Base-by-base conservation (phyloP, 2,329 filamentous ascomycete genomes). In the Knufia fluminis region DNA sequence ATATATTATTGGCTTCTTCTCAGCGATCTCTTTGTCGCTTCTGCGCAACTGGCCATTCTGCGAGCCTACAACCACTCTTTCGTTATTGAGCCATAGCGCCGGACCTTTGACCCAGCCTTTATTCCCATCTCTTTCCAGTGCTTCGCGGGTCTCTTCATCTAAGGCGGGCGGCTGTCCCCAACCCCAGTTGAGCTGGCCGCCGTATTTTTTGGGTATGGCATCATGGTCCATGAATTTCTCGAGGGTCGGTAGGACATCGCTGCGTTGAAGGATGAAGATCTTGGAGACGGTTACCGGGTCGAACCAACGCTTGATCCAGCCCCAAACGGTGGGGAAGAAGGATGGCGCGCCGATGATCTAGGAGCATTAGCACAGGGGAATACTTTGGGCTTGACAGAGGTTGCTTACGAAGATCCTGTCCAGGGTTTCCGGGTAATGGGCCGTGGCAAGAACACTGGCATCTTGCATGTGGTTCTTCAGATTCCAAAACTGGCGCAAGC, bases 401-500 rank as follows among this genome's bases (percentile, higher is more conserved):
- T 32, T 17, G 61, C 74, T 52, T 66, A 79, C 76, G 62, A 83
- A 88, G 66, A 85, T 86, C 58, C 86, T 78, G 65, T 94, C 91
- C 44, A 96, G 71, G 0, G 90, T 97, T 70, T 97, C 91, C 0
- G 91, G 91, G 65, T 96, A 97, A 69, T 96, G 86, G 3, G 90
- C 88, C 2, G 90, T 96, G 4, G 91, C 91, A 48, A 96, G 74
- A 52, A 83, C 79, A 62, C 85, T 90, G 1, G 90, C 90, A 61
- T 89, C 85, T 70, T 96, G 90, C 89, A 97, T 94, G 67, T 96
- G 91, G 20, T 71, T 72, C 73, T 94, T 92, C 54, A 97, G 69
- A 68, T 94, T 94, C 91, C 91, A 96, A 66, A 96, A 96, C 71
- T 94, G 89, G 71, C 86, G 88, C 66, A 97, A 67, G 4, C 87